Evolutionary conservation across 2,329 filamentous ascomycete genomes (phyloP).

Genomic region (Reticulascus tulasneorum): DNA sequence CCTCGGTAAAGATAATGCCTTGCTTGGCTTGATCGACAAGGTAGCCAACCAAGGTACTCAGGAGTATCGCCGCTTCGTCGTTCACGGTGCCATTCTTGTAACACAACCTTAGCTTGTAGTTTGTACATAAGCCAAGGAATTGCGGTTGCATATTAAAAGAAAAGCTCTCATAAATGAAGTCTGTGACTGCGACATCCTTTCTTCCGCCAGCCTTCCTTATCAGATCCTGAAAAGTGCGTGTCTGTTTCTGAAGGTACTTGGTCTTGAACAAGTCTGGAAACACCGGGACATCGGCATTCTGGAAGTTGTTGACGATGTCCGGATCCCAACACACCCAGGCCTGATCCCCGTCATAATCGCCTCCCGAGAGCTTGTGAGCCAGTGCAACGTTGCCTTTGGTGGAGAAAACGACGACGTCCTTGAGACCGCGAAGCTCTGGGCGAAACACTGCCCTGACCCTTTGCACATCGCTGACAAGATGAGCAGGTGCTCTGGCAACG

Average conservation of each 20-base stretch:
- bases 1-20: constrained; percentile 42
- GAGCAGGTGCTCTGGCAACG: constrained; percentile 65
- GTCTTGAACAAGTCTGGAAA: constrained; percentile 39
- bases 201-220: constrained; percentile 12
- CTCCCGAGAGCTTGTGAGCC: constrained; percentile 69
- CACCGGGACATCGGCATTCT: constrained; percentile 50
- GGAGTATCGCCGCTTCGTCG: constrained; percentile 35
- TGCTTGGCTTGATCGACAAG: constrained; percentile 58
- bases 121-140: constrained; percentile 61
- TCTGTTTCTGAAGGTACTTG: constrained; percentile 48
- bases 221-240: constrained; percentile 42
- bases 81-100: constrained; percentile 54
- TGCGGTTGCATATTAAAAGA: constrained; percentile 53
- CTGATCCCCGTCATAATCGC: constrained; percentile 78
- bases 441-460: constrained; percentile 57
- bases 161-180: constrained; percentile 52
- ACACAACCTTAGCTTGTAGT: constrained; percentile 57
- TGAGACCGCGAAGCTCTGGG: constrained; percentile 61
- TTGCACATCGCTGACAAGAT: constrained; percentile 70
- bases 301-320: constrained; percentile 61
- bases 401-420: constrained; percentile 78
- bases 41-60: constrained; percentile 49
- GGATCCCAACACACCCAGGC: constrained; percentile 75
- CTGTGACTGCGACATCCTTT: constrained; percentile 25
- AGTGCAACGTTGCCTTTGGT: constrained; percentile 57